Evolutionary conservation across 345 rosid species (phyloP), one percentile per base, ranked within the genome.

Genomic region (Anacardium occidentale): DNA sequence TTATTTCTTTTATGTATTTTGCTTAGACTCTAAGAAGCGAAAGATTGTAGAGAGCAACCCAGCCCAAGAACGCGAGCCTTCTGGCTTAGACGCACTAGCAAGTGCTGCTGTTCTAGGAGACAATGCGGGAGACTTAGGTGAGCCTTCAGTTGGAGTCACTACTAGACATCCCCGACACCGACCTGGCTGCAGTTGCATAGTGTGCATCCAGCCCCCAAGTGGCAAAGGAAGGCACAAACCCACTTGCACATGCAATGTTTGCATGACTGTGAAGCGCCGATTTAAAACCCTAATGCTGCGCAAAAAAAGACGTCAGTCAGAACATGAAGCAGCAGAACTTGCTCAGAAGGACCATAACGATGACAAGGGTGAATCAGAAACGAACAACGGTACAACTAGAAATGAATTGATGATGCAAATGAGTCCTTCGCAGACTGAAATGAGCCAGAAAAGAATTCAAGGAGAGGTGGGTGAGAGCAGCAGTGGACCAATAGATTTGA

Each of bases 181-280:
- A 11, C 86, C 92, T 44, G 99, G 99, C 59, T 96, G 98, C 83
- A 62, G 88, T 62, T 96, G 99, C 86, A 96, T 96, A 13, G 97
- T 93, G 12, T 95, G 99, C 84, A 96, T 93, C 80, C 99, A 95
- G 76, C 98, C 98, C 18, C 99, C 99, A 34, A 93, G 99, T 60
- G 99, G 99, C 60, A 91, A 87, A 83, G 96, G 93, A 24, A 91
- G 86, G 83, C 98, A 96, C 83, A 90, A 90, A 57, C 79, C 96
- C 0, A 79, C 81, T 10, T 96, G 97, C 78, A 84, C 80, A 1
- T 93, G 98, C 79, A 90, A 84, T 32, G 99, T 93, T 58, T 96
- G 99, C 87, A 75, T 86, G 90, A 93, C 97, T 0, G 99, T 96
- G 74, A 91, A 83, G 83, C 89, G 98, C 25, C 89, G 99, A 45